Evolutionary conservation across 257 asterid species (phyloP).

Genomic region (Petrea volubilis): DNA sequence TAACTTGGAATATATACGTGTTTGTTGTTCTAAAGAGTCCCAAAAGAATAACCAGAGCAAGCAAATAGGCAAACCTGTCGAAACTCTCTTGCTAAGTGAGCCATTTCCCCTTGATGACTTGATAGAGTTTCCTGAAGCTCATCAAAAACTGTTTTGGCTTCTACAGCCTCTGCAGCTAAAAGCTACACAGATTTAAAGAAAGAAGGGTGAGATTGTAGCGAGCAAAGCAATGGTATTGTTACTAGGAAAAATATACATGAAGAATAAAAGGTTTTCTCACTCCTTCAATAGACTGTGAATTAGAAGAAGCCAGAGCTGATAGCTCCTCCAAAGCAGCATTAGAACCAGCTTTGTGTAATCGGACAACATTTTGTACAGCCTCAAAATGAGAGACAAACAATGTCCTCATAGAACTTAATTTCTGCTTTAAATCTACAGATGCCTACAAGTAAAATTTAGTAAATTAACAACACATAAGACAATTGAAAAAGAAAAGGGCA

Average conservation of each 20-base stretch:
- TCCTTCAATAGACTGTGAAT: conserved; percentile 53
- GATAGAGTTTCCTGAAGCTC: conserved; percentile 63
- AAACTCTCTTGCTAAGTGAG: conserved; percentile 71
- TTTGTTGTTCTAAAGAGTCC: neutral
- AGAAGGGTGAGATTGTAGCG: conserved; percentile 11
- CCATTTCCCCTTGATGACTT: conserved; percentile 68
- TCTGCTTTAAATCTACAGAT: conserved; percentile 57
- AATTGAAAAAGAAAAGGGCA: neutral
- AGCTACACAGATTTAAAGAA: conserved; percentile 39
- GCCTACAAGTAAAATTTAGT: conserved; percentile 39
- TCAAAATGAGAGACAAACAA: conserved; percentile 72
- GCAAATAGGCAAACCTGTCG: conserved; percentile 57
- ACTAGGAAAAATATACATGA: neutral
- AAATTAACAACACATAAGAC: neutral
- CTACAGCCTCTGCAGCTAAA: conserved; percentile 56
- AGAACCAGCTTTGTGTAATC: conserved; percentile 66
- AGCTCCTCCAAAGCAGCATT: conserved; percentile 72
- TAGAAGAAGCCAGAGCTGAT: conserved; percentile 52
- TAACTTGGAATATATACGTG: neutral
- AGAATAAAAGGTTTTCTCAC: conserved; percentile 37
- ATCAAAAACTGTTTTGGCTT: conserved; percentile 55
- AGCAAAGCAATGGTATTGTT: conserved; percentile 11
- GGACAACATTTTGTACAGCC: conserved; percentile 74
- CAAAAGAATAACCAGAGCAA: conserved; percentile 1
- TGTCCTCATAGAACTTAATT: conserved; percentile 53